Evolutionary conservation across 2,329 filamentous ascomycete genomes (phyloP), one percentile per base, ranked within the genome.

Genomic region (Tolypocladium album): DNA sequence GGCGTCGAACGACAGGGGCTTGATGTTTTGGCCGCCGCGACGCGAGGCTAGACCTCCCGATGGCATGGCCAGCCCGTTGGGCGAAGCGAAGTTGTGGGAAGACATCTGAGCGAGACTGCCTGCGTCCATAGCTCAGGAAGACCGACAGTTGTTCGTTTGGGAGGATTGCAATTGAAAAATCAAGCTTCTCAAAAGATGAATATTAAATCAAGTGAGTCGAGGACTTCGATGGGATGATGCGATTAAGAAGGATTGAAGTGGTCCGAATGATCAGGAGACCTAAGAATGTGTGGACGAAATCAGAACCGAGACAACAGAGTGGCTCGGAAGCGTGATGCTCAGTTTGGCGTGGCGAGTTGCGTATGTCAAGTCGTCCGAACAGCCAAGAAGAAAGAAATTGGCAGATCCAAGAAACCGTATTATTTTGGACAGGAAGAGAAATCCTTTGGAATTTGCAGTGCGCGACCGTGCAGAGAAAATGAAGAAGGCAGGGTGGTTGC

Each of bases 41-140:
- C 83, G 82, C 34, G 92, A 93, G 64, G 90, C 91, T 71, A 96
- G 89, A 70, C 92, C 90, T 65, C 88, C 85, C 63, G 85, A 81
- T 58, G 92, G 88, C 78, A 90, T 85, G 70, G 87, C 85, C 68
- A 96, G 81, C 68, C 85, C 87, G 75, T 84, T 84, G 72, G 84
- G 80, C 74, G 88, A 81, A 74, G 83, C 78, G 75, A 89, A 89
- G 75, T 87, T 84, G 81, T 87, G 90, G 82, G 91, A 93, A 80
- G 91, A 90, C 93, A 97, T 97, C 84, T 95, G 92, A 94, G 92
- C 88, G 82, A 96, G 90, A 94, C 92, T 91, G 84, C 93, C 93
- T 85, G 93, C 88, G 93, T 96, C 89, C 88, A 95, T 88, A 67
- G 75, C 78, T 82, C 79, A 77, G 71, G 67, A 60, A 58, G 52